These are phyloP conservation scores for Exophiala phaeomuriformis DNA, from an alignment of 2,329 filamentous ascomycete genomes.

Conservation along the genomic window DNA sequence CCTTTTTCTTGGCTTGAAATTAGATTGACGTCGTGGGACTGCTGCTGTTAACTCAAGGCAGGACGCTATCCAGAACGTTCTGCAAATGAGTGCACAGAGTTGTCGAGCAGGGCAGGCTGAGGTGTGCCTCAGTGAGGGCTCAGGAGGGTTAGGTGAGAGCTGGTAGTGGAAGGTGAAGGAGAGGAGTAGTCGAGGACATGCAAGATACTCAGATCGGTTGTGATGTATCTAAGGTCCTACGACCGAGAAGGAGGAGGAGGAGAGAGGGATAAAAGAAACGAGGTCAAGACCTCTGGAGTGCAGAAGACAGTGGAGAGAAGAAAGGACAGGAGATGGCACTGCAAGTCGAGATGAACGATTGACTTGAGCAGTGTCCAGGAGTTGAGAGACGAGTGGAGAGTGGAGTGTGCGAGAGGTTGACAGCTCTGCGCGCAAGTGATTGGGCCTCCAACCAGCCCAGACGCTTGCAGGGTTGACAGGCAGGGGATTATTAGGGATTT, in stretches of 20 bases:
- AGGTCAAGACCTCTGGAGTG: conserved; percentile 20
- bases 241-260: conserved; percentile 17
- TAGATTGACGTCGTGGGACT: conserved; percentile 1
- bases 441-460: conserved; percentile 16
- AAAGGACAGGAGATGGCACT: conserved; percentile 18
- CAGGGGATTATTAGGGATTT: conserved; percentile 5
- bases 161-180: conserved; percentile 14
- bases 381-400: conserved; percentile 16
- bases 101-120: conserved; percentile 9
- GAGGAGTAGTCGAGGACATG: conserved; percentile 22
- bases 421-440: conserved; percentile 13
- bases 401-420: conserved; percentile 22
- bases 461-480: conserved; percentile 22
- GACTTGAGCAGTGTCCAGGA: not conserved
- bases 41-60: conserved; percentile 12
- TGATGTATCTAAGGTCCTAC: conserved; percentile 24
- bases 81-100: conserved; percentile 19
- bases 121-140: conserved; percentile 16
- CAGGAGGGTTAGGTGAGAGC: conserved; percentile 15
- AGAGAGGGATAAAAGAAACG: conserved; percentile 17
- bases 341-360: conserved; percentile 17
- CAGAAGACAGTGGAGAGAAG: conserved; percentile 12
- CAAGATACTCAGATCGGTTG: conserved; percentile 21
- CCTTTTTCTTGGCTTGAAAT: not conserved
- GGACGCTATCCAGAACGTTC: conserved; percentile 26